These are phyloP conservation scores for Amanita jacksonii DNA, from an alignment of 768 basidiomycete species.

Conservation along the genomic window DNA sequence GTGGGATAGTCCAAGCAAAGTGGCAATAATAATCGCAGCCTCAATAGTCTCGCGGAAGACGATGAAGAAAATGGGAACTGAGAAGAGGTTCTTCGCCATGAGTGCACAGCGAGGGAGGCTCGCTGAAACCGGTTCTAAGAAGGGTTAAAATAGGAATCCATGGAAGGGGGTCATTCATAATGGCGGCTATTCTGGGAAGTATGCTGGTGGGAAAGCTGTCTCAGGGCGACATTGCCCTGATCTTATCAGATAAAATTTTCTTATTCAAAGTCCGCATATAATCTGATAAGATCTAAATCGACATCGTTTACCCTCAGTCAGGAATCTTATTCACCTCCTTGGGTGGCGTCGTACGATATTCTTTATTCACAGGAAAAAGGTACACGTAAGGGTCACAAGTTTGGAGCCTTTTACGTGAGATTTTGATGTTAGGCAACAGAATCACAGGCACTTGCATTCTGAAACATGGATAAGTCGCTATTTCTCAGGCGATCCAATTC, in stretches of 20 bases:
- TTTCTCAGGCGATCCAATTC: too few species aligned
- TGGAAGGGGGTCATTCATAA: not conserved
- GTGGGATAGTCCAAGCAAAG: conserved; percentile 85
- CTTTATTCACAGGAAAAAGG: too few species aligned
- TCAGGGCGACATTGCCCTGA: not conserved
- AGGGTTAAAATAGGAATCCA: conserved; percentile 10
- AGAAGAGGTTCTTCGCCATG: conserved; percentile 75
- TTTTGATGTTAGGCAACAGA: too few species aligned
- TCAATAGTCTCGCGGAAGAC: conserved; percentile 93
- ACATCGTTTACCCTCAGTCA: not conserved
- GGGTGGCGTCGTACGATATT: too few species aligned
- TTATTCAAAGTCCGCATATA: not conserved
- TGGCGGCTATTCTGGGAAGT: not conserved
- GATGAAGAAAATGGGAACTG: conserved; percentile 92
- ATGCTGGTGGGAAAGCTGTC: not conserved
- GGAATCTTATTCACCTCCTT: conserved; percentile 15
- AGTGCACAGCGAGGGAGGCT: conserved; percentile 11
- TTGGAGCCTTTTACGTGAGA: too few species aligned
- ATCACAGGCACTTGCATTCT: too few species aligned
- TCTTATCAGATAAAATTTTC: conserved; percentile 8
- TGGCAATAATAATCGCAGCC: conserved; percentile 86
- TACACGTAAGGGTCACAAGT: too few species aligned
- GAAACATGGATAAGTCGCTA: too few species aligned
- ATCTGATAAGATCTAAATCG: conserved; percentile 16
- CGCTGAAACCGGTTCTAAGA: too few species aligned